Base-by-base conservation (phyloP, 768 basidiomycete species). In the Scleroderma bovista region DNA sequence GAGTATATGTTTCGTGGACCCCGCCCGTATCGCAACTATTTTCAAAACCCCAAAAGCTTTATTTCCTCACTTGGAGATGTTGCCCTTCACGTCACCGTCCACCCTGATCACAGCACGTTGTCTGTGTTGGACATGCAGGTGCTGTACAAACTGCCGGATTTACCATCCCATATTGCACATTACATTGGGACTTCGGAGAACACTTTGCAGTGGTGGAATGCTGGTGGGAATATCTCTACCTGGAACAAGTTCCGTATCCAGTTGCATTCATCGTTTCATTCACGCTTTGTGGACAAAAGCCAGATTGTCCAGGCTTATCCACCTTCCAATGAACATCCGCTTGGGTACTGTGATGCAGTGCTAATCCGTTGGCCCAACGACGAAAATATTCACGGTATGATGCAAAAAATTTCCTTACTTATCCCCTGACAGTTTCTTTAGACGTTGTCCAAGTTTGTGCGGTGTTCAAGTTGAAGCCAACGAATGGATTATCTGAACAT, bases 221-320 rank as follows among this genome's bases (percentile, higher is more conserved):
- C 32, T 46, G 23, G 3, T 20, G 19, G 11, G 41, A 10, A 29
- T 9, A 29, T 53, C 5, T 13, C 39, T 20, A 23, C 42, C 3
- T 54, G 53, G 53, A 23, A 46, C 20, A 54, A 54, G 40, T 50
- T 50, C n/a, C 32, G 19, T 3, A 46, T 47, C 17, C 53, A 54
- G 34, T 44, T 46, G 26, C 44, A 46, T 15, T 54, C 49, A 4
- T 15, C 33, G 2, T 50, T 47, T 45, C 8, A 17, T 2, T 17
- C 29, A 11, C 39, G 6, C 1, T 23, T 42, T 29, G 24, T 54
- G 10, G 50, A 33, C 37, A n/a, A 23, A 2, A 54, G 53, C 29
- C 48, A 54, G 19, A 38, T 52, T 13, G 45, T 54, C 16, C 26
- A 52, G 13, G 48, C 50, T 17, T 19, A n/a, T 3, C 9, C 37